Base-by-base conservation (phyloP, 495 filamentous ascomycete species). In the Letharia lupina region DNA sequence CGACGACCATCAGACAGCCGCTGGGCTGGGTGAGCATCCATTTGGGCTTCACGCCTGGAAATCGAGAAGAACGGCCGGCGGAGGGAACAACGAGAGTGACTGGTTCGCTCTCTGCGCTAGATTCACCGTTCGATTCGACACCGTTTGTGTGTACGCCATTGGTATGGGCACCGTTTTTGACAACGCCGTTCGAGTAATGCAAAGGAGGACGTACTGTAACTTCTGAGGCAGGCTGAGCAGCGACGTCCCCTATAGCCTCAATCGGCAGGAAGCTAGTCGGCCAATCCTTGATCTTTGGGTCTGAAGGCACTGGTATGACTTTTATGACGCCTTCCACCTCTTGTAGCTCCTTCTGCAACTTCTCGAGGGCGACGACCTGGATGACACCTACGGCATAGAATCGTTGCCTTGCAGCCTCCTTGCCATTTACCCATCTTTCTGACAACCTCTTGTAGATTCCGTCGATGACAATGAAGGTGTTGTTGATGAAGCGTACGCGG, bases 21-120 rank as follows among this genome's bases (percentile, higher is more conserved):
- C 54, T 57, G 54, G 54, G 54, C 10, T 57, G 54, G 6, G 54
- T 57, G 54, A 57, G 54, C 54, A 57, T 57, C 54, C 54, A 57
- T 57, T 57, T 57, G 33, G 54, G 54, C 20, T 57, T 57, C 16
- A 57, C 54, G 31, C 54, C 54, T 2, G 54, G 54, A n/a, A 57
- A 57, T 20, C 54, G 54, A 3, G 54, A 57, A 2, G 54, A 57
- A 37, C 54, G 54, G 6, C 54, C 54, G 15, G 54, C 54, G 33
- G 54, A 57, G 54, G 54, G 54, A 57, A 57, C 33, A 37, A 57
- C 54, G 18, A 57, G 54, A 3, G 54, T 57, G 33, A 57, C 54
- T 20, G 54, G 8, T n/a, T 57, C 54, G 16, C 54, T 37, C 33
- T 39, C 8, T 37, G 33, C 33, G 16, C 54, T 37, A 35, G 31